These are phyloP conservation scores for Apostasia ramifera DNA, from an alignment of 106 monocot species.

Conservation along the genomic window DNA sequence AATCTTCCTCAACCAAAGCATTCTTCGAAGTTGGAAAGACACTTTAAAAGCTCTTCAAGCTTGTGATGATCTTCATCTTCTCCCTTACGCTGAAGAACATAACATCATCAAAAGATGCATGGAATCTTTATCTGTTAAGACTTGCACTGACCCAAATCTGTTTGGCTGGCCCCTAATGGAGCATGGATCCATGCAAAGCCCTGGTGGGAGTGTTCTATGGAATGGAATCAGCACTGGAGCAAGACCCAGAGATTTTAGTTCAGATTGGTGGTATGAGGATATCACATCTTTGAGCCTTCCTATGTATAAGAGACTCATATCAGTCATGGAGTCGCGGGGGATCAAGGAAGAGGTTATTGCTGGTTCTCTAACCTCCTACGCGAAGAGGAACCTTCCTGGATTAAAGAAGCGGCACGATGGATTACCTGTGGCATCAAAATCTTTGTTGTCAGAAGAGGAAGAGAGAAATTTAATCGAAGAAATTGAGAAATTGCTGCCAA, in stretches of 20 bases:
- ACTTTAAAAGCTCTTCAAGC: slow-evolving; percentile 28
- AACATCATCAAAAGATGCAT: slow-evolving; percentile 32
- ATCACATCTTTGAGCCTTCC: slow-evolving; percentile 32
- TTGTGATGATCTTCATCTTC: slow-evolving; percentile 15
- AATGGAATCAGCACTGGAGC: slow-evolving; percentile 46
- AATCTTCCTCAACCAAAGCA: slow-evolving; percentile 23
- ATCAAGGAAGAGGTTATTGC: slow-evolving; percentile 28
- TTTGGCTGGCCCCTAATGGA: slow-evolving; percentile 31
- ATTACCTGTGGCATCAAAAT: not conserved
- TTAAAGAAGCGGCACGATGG: slow-evolving; percentile 20
- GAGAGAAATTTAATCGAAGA: slow-evolving; percentile 35
- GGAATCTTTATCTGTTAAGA: slow-evolving; percentile 26
- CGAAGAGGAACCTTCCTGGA: slow-evolving; percentile 30
- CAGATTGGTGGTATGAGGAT: slow-evolving; percentile 60
- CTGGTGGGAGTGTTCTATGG: slow-evolving; percentile 53
- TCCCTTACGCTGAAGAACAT: slow-evolving; percentile 28
- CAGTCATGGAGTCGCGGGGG: slow-evolving; percentile 27
- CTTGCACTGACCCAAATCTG: slow-evolving; percentile 28
- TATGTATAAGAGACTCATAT: slow-evolving; percentile 31
- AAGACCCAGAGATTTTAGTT: slow-evolving; percentile 16
- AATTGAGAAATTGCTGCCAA: slow-evolving; percentile 29
- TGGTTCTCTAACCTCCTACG: slow-evolving; percentile 25
- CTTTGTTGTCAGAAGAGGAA: slow-evolving; percentile 27
- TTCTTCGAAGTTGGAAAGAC: slow-evolving; percentile 41
- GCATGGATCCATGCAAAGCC: slow-evolving; percentile 44